Conservation (phyloP, 108 stramenopile genomes). For the Mediolabrus comicus region DNA sequence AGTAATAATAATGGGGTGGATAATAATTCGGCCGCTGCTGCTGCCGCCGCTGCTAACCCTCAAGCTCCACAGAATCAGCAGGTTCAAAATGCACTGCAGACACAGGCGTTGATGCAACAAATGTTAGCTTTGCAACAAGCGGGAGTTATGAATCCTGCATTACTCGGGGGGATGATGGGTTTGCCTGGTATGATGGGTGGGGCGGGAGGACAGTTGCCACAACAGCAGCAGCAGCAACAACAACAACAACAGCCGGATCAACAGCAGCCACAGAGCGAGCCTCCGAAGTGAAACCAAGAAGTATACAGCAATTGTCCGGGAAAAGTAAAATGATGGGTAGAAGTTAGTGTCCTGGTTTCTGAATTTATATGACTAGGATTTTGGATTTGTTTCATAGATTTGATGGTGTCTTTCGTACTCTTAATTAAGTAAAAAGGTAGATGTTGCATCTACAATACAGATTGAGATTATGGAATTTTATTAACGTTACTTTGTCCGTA, state of each 20-base stretch:
- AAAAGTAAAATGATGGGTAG: too few species aligned
- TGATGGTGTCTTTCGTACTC: too few species aligned
- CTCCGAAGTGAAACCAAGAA: neutral
- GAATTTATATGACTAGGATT: too few species aligned
- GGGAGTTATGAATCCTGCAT: conserved; percentile 5
- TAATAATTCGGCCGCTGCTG: neutral
- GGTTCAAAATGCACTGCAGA: conserved; percentile 10
- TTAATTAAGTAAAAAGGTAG: too few species aligned
- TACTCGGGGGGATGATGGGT: conserved; percentile 24
- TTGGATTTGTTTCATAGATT: too few species aligned
- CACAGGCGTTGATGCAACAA: conserved; percentile 31
- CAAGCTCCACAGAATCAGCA: conserved; percentile 9
- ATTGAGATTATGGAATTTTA: too few species aligned
- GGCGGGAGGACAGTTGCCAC: conserved; percentile 3
- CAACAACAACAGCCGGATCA: neutral
- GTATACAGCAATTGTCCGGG: too few species aligned
- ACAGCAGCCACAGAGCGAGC: neutral
- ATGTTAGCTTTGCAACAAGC: conserved; percentile 36
- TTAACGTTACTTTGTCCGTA: too few species aligned
- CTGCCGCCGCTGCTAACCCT: conserved; percentile 15
- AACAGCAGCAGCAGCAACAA: conserved; percentile 6
- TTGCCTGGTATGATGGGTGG: conserved; percentile 20
- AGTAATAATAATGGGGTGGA: conserved; percentile 1
- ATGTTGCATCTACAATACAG: too few species aligned
- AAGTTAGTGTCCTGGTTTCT: too few species aligned